These are phyloP conservation scores for Rhizopus arrhizus DNA, from an alignment of 371 early-diverging fungal species.

Conservation along the genomic window DNA sequence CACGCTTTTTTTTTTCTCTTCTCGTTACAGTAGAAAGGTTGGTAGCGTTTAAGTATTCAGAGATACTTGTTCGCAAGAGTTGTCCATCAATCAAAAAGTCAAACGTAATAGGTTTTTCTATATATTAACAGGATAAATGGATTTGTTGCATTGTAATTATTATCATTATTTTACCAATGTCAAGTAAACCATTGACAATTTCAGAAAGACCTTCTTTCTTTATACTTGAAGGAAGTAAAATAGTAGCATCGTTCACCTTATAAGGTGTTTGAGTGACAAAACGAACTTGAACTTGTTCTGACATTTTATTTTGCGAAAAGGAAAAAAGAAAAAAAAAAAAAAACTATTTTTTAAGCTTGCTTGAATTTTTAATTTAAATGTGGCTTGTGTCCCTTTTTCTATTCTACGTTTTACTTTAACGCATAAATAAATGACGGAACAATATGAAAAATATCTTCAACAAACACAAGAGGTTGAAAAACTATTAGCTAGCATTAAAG, in stretches of 20 bases:
- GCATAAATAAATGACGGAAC: too few species aligned
- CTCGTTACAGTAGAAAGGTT: slow-evolving; percentile 72
- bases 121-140: neutral
- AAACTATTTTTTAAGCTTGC: neutral
- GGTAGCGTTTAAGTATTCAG: slow-evolving; percentile 69
- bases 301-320: slow-evolving; percentile 30
- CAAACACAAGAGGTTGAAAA: too few species aligned
- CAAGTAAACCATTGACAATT: slow-evolving; percentile 87
- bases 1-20: neutral
- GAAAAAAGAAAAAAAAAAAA: slow-evolving; percentile 9
- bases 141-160: neutral
- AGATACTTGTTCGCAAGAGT: slow-evolving; percentile 78
- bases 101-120: slow-evolving; percentile 84
- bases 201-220: slow-evolving; percentile 88
- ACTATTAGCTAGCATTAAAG: neutral
- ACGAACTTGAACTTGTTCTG: slow-evolving; percentile 84
- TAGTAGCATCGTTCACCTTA: slow-evolving; percentile 78
- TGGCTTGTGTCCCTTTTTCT: neutral
- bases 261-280: slow-evolving; percentile 77
- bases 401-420: neutral
- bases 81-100: slow-evolving; percentile 91
- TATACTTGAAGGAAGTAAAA: slow-evolving; percentile 82
- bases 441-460: too few species aligned
- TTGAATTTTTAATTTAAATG: neutral
- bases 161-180: slow-evolving; percentile 36